Conservation (phyloP, 805 yeast species). For the Nakazawaea wyomingensis region DNA sequence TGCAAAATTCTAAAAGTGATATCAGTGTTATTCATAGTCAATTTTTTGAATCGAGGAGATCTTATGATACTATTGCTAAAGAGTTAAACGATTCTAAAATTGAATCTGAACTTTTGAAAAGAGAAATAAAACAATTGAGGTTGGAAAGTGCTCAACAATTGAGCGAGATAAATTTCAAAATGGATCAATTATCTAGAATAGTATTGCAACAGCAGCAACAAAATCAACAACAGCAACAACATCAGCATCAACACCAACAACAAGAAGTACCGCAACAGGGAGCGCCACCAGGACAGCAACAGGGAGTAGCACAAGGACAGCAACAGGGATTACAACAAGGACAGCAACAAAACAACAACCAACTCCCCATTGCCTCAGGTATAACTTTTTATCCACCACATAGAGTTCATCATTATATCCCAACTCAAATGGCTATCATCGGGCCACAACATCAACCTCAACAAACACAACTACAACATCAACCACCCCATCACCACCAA, state of each 20-base stretch:
- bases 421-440: background rate
- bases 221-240: background rate
- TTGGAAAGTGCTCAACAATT: constrained; percentile 4
- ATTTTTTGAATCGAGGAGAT: constrained; percentile 2
- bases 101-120: constrained; percentile 2
- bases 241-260: background rate
- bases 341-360: constrained; percentile 1
- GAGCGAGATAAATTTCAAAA: constrained; percentile 5
- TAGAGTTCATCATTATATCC: constrained; percentile 16
- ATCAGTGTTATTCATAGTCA: background rate
- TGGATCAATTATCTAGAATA: constrained; percentile 7
- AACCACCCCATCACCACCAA: background rate
- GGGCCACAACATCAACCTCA: constrained; percentile 14
- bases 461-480: constrained; percentile 6
- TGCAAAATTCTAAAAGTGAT: constrained; percentile 1
- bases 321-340: background rate
- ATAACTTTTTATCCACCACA: constrained; percentile 15
- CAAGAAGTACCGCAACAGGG: too few relatives aligned
- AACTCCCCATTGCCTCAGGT: background rate
- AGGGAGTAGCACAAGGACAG: too few relatives aligned
- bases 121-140: constrained; percentile 1
- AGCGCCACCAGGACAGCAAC: too few relatives aligned
- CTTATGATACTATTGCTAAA: constrained; percentile 2
- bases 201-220: background rate
- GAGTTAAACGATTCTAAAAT: constrained; percentile 4